Conservation (phyloP, 2,329 filamentous ascomycete species). For the Nemania diffusa region DNA sequence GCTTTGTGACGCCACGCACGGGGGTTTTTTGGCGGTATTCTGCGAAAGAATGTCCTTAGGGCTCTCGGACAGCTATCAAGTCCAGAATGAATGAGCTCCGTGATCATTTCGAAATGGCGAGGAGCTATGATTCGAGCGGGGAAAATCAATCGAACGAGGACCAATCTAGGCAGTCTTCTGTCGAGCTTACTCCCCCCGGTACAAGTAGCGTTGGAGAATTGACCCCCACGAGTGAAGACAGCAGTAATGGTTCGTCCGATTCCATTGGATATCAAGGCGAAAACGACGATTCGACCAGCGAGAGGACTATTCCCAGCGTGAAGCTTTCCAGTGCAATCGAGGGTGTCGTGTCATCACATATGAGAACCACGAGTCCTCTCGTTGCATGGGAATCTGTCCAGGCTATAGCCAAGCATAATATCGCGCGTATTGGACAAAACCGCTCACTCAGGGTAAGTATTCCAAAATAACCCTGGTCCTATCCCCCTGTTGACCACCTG, state of each 20-base stretch:
- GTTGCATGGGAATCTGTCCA: conserved; percentile 18
- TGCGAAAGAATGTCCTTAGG: neutral
- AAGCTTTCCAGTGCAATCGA: conserved; percentile 19
- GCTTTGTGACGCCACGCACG: conserved; percentile 3
- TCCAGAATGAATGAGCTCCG: conserved; percentile 13
- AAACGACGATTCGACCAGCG: neutral
- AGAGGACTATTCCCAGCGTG: neutral
- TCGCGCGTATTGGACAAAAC: conserved; percentile 8
- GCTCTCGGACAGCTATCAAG: neutral
- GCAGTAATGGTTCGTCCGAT: neutral
- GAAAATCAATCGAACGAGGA: conserved; percentile 10
- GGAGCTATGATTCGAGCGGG: neutral
- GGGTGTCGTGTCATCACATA: conserved; percentile 8
- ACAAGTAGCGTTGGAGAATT: conserved; percentile 17
- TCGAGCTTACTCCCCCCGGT: conserved; percentile 23
- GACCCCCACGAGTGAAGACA: conserved; percentile 18
- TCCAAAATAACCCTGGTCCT: conserved; percentile 5
- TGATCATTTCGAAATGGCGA: neutral
- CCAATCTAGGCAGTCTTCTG: conserved; percentile 1
- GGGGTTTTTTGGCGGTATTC: neutral
- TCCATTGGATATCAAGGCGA: neutral
- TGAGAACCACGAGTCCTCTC: conserved; percentile 7
- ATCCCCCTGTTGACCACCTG: conserved; percentile 13
- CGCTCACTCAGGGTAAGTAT: conserved; percentile 6
- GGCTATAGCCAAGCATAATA: conserved; percentile 17